Evolutionary conservation across 1,284 basidiomycete genomes (phyloP), one percentile per base, ranked within the genome.

Genomic region (Cutaneotrichosporon sp.): DNA sequence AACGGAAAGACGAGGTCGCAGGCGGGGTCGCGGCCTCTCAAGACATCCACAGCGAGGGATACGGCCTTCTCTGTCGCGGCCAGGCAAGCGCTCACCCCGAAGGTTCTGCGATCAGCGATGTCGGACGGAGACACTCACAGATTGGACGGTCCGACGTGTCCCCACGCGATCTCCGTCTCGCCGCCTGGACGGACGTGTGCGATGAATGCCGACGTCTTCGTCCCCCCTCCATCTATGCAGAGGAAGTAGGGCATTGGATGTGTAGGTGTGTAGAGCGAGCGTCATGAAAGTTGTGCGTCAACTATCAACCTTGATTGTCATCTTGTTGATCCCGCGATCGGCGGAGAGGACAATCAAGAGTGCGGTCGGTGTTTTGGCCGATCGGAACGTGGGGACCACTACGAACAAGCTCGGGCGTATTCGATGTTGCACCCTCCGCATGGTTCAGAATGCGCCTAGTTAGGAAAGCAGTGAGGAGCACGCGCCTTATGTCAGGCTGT

Each of bases 151-250:
- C 59, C 59, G 19, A 46, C 55, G 19, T 52, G 37, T n/a, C 55
- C 55, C 16, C 31, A 32, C 5, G 44, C 51, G 11, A 47, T 34
- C 11, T 48, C 27, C 27, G 45, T 26, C 34, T 14, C 17, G 4
- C n/a, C 35, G n/a, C 11, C 29, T 5, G 20, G 8, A 6, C 7
- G 19, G 29, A 44, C 34, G 31, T 25, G 17, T 12, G 51, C 49
- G 20, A 57, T 29, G 16, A 51, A 44, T 8, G 55, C 59, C 7
- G 31, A 19, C 29, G 59, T 60, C 55, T 57, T 60, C 14, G 52
- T 60, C 32, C 59, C 59, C n/a, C 59, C 59, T 26, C 59, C 59
- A 33, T 60, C 59, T 41, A 60, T 51, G 44, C 55, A 55, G 44
- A 58, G 55, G 46, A 41, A 44, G 35, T 22, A 27, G 16, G 50